A percentile compares a stretch with the other conserved stretches of the same genome.
phyloP scores from a whole-genome alignment of 177 flowering plant species.

The Vitis hybrid region DNA sequence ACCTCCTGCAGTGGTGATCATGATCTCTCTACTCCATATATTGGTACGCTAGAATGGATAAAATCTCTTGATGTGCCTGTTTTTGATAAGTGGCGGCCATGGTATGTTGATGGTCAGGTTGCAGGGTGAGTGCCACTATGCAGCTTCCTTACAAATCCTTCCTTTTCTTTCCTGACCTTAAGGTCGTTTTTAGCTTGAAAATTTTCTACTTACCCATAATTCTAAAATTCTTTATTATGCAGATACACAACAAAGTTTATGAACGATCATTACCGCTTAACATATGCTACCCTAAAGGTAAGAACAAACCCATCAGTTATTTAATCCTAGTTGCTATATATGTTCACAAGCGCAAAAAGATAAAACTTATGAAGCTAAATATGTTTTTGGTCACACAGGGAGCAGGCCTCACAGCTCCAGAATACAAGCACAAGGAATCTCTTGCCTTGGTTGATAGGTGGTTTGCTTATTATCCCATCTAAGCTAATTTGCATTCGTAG shows the following conservation, averaged over 20 bases:
- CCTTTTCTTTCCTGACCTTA: neutral
- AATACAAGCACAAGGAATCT: conserved; percentile 8
- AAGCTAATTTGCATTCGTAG: too few species aligned
- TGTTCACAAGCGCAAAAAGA: too few species aligned
- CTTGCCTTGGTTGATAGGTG: conserved; percentile 12
- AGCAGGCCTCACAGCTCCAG: conserved; percentile 16
- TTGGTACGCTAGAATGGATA: conserved; percentile 21
- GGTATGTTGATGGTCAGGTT: conserved; percentile 24
- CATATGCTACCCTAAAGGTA: too few species aligned
- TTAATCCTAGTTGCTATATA: too few species aligned
- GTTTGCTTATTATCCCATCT: conserved; percentile 6
- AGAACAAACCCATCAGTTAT: too few species aligned
- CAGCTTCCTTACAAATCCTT: neutral
- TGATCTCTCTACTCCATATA: conserved; percentile 10
- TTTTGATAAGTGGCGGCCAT: conserved; percentile 18
- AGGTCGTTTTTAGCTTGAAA: too few species aligned
- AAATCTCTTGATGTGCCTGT: conserved; percentile 11
- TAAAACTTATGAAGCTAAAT: too few species aligned
- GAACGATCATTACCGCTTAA: conserved; percentile 4
- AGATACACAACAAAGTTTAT: conserved; percentile 16
- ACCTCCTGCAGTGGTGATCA: conserved; percentile 15
- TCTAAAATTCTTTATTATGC: neutral
- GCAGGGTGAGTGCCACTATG: conserved; percentile 17
- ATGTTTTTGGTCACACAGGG: neutral
- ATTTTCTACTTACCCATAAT: too few species aligned